A percentile compares a stretch with the other conserved stretches of the same genome.
phyloP scores from a whole-genome alignment of 2,329 filamentous ascomycete species.

The Sporothrix dimorphospora region DNA sequence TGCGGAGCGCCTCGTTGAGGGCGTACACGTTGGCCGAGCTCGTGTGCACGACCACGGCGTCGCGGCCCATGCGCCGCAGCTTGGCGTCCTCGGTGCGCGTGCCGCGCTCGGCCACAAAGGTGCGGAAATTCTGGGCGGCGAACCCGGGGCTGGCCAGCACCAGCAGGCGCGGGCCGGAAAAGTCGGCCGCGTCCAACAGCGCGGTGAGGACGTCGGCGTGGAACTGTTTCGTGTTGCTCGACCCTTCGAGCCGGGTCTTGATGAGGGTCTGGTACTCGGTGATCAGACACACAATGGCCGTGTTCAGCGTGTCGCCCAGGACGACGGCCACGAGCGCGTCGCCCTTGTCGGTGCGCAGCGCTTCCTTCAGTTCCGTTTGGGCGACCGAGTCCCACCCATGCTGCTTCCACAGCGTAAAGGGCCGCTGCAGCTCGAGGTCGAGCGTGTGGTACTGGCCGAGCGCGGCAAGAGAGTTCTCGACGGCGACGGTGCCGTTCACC shows the following conservation, averaged over 20 bases:
- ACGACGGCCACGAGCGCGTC: slow-evolving; percentile 88
- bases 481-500: slow-evolving; percentile 57
- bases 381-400: slow-evolving; percentile 91
- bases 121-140: slow-evolving; percentile 77
- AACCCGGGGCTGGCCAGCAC: slow-evolving; percentile 90
- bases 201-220: slow-evolving; percentile 77
- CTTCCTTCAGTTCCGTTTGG: slow-evolving; percentile 74
- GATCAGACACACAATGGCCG: slow-evolving; percentile 78
- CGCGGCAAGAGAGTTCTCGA: slow-evolving; percentile 57
- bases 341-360: slow-evolving; percentile 75
- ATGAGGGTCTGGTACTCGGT: slow-evolving; percentile 79
- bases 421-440: slow-evolving; percentile 83
- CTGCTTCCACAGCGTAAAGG: slow-evolving; percentile 86
- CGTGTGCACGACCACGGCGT: slow-evolving; percentile 76
- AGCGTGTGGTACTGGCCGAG: slow-evolving; percentile 63
- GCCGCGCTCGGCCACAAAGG: slow-evolving; percentile 68
- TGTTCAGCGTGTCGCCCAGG: slow-evolving; percentile 77
- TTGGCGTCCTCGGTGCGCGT: slow-evolving; percentile 66
- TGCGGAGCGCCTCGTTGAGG: slow-evolving; percentile 83
- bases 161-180: slow-evolving; percentile 69
- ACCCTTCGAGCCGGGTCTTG: slow-evolving; percentile 69
- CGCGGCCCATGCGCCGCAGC: slow-evolving; percentile 63
- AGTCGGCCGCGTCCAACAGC: slow-evolving; percentile 76
- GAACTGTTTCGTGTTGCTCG: slow-evolving; percentile 75
- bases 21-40: slow-evolving; percentile 86